A percentile compares a stretch with the other conserved stretches of the same genome.
Conservation (phyloP, 257 asterid species). For the Nicotiana tabacum region DNA sequence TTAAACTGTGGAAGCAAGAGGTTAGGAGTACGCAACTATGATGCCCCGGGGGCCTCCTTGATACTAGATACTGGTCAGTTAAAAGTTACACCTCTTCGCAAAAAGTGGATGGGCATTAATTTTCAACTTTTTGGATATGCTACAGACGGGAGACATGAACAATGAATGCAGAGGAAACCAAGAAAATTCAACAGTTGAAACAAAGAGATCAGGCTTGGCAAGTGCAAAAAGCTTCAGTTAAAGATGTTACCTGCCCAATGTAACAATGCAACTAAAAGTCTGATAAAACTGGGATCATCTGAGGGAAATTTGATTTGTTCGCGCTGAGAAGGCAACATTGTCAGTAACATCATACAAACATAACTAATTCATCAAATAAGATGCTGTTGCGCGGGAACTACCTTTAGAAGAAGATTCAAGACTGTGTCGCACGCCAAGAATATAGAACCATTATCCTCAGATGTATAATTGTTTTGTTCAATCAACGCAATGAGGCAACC, state of each 20-base stretch:
- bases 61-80: not conserved
- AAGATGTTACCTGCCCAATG: slow-evolving; percentile 54
- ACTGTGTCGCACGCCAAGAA: slow-evolving; percentile 81
- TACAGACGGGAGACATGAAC: not conserved
- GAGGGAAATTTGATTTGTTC: slow-evolving; percentile 26
- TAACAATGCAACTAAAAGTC: slow-evolving; percentile 60
- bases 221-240: slow-evolving; percentile 2
- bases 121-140: not conserved
- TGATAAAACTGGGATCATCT: slow-evolving; percentile 42
- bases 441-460: slow-evolving; percentile 43
- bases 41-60: not conserved
- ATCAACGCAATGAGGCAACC: slow-evolving; percentile 50
- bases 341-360: slow-evolving; percentile 4
- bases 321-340: slow-evolving; percentile 29
- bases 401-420: slow-evolving; percentile 68
- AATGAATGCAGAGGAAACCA: not conserved
- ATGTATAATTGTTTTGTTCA: slow-evolving; percentile 28
- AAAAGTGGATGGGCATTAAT: not conserved
- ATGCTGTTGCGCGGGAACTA: slow-evolving; percentile 8
- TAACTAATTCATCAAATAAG: not conserved
- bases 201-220: not conserved
- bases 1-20: not conserved
- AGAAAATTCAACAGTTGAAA: not conserved
- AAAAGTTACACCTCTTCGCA: slow-evolving; percentile 2
- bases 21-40: not conserved